Percentiles rank a stretch among this genome's conserved stretches.
These are phyloP conservation scores for Termitomyces heimii DNA, from an alignment of 768 basidiomycete species.

Conservation along the genomic window DNA sequence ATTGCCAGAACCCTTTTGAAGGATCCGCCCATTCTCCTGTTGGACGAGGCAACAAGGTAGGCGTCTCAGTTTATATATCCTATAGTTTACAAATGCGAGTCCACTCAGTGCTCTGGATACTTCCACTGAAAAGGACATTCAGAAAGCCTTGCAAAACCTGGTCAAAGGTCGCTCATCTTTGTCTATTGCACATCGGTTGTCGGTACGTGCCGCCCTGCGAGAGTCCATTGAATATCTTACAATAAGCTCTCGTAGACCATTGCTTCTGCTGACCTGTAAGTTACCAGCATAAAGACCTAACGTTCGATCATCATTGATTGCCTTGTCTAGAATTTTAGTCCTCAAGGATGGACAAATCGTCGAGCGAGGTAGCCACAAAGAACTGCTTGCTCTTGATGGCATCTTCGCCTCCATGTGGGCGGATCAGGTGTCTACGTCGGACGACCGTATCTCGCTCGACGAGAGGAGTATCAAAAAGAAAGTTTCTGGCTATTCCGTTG, in stretches of 20 bases:
- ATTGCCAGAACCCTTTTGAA: constrained; percentile 85
- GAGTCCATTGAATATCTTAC: constrained; percentile 5
- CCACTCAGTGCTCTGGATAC: constrained; percentile 73
- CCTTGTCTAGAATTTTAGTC: constrained; percentile 68
- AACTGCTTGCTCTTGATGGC: constrained; percentile 66
- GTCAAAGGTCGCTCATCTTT: constrained; percentile 67
- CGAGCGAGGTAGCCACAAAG: constrained; percentile 77
- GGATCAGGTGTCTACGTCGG: constrained; percentile 67
- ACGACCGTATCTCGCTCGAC: constrained; percentile 32
- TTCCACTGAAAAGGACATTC: constrained; percentile 85
- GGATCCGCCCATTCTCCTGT: constrained; percentile 75
- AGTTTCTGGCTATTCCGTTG: constrained; percentile 40
- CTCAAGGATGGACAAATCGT: constrained; percentile 86
- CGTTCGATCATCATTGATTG: not conserved
- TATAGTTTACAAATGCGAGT: not conserved
- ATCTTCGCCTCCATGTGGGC: constrained; percentile 87
- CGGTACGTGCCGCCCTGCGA: constrained; percentile 37
- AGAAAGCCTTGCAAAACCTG: constrained; percentile 79
- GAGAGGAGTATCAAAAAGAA: constrained; percentile 29
- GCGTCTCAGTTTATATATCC: constrained; percentile 1
- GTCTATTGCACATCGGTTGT: constrained; percentile 77
- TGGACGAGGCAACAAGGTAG: constrained; percentile 73
- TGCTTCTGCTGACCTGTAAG: constrained; percentile 57
- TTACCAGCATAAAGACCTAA: constrained; percentile 3
- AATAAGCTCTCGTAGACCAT: constrained; percentile 35